Percentiles rank a stretch among this genome's conserved stretches.
Evolutionary conservation across 495 filamentous ascomycete genomes (phyloP).

Genomic region (Sordaria brevicollis): DNA sequence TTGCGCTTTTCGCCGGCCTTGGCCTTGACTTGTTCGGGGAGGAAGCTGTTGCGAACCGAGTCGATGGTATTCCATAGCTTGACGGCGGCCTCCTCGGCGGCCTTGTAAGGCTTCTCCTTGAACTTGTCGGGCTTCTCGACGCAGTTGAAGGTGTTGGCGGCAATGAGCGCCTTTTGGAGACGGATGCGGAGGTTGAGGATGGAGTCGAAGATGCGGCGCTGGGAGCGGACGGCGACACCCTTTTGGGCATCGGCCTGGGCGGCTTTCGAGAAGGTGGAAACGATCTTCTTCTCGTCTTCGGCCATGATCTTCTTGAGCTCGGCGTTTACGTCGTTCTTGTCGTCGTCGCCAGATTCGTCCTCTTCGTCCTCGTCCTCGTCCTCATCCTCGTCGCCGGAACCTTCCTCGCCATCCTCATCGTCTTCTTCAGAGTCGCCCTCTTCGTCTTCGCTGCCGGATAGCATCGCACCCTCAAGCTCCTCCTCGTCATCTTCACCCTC

Average conservation of each 20-base stretch:
- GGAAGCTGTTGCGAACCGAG: slow-evolving; percentile 49
- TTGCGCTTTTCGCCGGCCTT: slow-evolving; percentile 47
- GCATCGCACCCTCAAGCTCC: slow-evolving; percentile 12
- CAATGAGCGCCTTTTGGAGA: slow-evolving; percentile 78
- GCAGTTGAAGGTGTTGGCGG: slow-evolving; percentile 62
- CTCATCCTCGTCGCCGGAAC: slow-evolving; percentile 25
- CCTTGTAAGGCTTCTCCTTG: slow-evolving; percentile 45
- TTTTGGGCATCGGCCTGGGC: slow-evolving; percentile 73
- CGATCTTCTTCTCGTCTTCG: slow-evolving; percentile 58
- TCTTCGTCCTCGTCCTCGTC: slow-evolving; percentile 17
- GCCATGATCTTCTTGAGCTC: slow-evolving; percentile 54
- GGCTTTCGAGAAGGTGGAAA: slow-evolving; percentile 58
- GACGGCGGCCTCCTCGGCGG: slow-evolving; percentile 80
- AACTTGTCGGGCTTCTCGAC: slow-evolving; percentile 22
- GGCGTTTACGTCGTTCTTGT: slow-evolving; percentile 24
- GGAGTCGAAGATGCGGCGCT: slow-evolving; percentile 75
- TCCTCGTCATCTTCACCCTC: slow-evolving; percentile 15
- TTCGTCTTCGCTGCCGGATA: slow-evolving; percentile 20
- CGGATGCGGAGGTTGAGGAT: slow-evolving; percentile 82
- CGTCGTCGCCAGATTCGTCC: slow-evolving; percentile 14
- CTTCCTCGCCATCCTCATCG: slow-evolving; percentile 25
- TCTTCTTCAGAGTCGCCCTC: slow-evolving; percentile 25
- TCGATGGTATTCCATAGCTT: slow-evolving; percentile 80
- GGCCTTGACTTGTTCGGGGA: slow-evolving; percentile 21
- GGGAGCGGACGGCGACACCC: slow-evolving; percentile 72